Conservation (phyloP, 2,329 filamentous ascomycete species). For the Fusarium dimerum region DNA sequence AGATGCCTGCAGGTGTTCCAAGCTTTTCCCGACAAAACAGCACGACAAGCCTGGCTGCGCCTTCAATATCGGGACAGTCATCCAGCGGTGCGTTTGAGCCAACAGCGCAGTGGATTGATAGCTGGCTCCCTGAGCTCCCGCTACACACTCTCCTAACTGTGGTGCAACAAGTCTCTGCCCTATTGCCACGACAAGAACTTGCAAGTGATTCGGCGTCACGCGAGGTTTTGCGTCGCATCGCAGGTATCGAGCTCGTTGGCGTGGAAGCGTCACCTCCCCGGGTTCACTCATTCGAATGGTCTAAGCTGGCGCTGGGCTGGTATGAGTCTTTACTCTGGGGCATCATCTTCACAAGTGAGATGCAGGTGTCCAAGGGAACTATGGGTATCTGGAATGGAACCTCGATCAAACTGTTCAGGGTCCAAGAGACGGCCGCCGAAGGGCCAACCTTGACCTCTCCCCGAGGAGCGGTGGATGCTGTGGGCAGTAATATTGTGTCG, state of each 20-base stretch:
- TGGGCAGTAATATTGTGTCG: slow-evolving; percentile 85
- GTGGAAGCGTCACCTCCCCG: slow-evolving; percentile 75
- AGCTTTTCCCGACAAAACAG: slow-evolving; percentile 90
- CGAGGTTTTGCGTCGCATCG: slow-evolving; percentile 56
- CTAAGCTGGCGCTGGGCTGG: slow-evolving; percentile 86
- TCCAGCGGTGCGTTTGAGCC: slow-evolving; percentile 70
- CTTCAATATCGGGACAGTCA: slow-evolving; percentile 59
- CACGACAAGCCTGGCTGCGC: slow-evolving; percentile 73
- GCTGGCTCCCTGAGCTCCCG: slow-evolving; percentile 88
- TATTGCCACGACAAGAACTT: slow-evolving; percentile 55
- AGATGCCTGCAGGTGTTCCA: slow-evolving; percentile 83
- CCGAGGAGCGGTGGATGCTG: slow-evolving; percentile 87
- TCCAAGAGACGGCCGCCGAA: slow-evolving; percentile 79
- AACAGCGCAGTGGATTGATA: slow-evolving; percentile 83
- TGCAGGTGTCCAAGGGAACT: slow-evolving; percentile 82
- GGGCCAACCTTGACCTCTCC: slow-evolving; percentile 83
- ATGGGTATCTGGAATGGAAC: slow-evolving; percentile 96
- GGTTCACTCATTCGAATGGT: slow-evolving; percentile 94
- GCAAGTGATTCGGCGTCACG: slow-evolving; percentile 44
- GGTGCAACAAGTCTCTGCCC: slow-evolving; percentile 64
- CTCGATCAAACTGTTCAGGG: slow-evolving; percentile 81
- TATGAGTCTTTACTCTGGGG: slow-evolving; percentile 95
- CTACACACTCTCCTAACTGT: slow-evolving; percentile 82
- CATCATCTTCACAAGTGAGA: slow-evolving; percentile 87
- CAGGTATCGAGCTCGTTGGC: slow-evolving; percentile 63